A percentile compares a stretch with the other conserved stretches of the same genome.
Conservation (phyloP, 1,284 basidiomycete genomes). For the Termitomyces sp. region DNA sequence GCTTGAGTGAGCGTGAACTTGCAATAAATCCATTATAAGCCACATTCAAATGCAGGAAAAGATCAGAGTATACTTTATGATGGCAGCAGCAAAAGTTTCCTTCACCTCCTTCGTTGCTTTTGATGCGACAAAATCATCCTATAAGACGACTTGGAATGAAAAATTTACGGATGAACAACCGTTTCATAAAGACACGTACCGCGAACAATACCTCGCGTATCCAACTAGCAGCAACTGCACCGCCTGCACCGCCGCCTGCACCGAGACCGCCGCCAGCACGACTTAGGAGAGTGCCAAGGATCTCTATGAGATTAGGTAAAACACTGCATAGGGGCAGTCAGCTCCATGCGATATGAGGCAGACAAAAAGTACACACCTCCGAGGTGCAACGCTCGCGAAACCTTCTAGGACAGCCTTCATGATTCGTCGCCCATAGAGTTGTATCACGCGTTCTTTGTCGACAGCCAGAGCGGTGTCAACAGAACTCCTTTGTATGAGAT, state of each 20-base stretch:
- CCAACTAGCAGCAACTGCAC: constrained; percentile 42
- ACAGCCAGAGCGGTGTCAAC: constrained; percentile 48
- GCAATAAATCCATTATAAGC: constrained; percentile 10
- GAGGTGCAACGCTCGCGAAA: constrained; percentile 76
- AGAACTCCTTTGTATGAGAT: constrained; percentile 59
- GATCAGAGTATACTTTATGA: constrained; percentile 53
- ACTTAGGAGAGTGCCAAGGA: constrained; percentile 58
- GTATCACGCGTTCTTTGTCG: constrained; percentile 48
- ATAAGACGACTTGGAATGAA: not conserved
- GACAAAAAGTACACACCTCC: constrained; percentile 26
- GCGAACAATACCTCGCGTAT: constrained; percentile 66
- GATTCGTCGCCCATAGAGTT: constrained; percentile 62
- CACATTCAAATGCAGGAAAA: not conserved
- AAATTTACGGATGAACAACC: not conserved
- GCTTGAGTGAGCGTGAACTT: constrained; percentile 61
- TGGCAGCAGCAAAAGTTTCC: constrained; percentile 68
- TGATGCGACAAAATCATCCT: constrained; percentile 63
- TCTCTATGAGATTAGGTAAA: constrained; percentile 78
- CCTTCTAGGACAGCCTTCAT: constrained; percentile 70
- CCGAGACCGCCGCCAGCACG: constrained; percentile 36
- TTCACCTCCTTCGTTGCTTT: constrained; percentile 68
- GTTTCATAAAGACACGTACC: constrained; percentile 39
- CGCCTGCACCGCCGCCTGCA: constrained; percentile 44
- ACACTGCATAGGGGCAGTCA: constrained; percentile 39
- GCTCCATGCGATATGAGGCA: not conserved